Evolutionary conservation across 2,329 filamentous ascomycete genomes (phyloP), one percentile per base, ranked within the genome.

Genomic region (Aspergillus neoniger): DNA sequence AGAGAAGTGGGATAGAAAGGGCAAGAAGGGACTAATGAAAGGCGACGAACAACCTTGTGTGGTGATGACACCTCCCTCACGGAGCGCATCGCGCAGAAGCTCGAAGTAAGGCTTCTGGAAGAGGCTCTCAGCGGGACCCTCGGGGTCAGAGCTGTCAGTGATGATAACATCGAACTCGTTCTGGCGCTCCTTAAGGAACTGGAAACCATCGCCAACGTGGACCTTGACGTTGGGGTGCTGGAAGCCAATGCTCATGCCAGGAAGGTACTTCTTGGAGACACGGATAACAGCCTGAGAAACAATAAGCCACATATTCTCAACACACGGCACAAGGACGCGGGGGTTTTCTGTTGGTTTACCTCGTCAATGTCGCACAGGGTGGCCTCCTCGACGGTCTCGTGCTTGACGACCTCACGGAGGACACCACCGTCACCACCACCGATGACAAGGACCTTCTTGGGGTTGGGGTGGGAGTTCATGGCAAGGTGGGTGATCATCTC

Each of bases 101-200:
- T 97, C 85, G 81, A 98, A 99, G 87, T 99, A 99, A 64, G 92
- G 90, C 86, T 97, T 97, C 86, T 98, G 87, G 90, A 99, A 99
- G 67, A 99, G 86, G 73, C 86, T 89, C 87, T 98, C 93, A 70
- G 95, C 95, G 32, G 95, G 95, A 66, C 95, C 95, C 78, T 98
- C 95, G 58, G 95, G 95, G 79, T 99, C 95, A 64, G 92, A 96
- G 69, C 92, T 96, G 83, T 99, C 95, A 73, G 95, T 99, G 83
- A 99, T 98, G 84, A 99, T 99, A 75, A 99, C 93, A 76, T 99
- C 95, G 77, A 99, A 99, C 76, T 90, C 86, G 84, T 96, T 93
- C 88, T 96, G 94, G 85, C 92, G 93, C 79, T 96, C 91, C 77
- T 91, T 88, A 67, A 99, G 86, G 86, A 97, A 99, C 85, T 98